A percentile compares a stretch with the other conserved stretches of the same genome.
phyloP scores from a whole-genome alignment of 306 rosid genomes.

The Begonia loranthoides region DNA sequence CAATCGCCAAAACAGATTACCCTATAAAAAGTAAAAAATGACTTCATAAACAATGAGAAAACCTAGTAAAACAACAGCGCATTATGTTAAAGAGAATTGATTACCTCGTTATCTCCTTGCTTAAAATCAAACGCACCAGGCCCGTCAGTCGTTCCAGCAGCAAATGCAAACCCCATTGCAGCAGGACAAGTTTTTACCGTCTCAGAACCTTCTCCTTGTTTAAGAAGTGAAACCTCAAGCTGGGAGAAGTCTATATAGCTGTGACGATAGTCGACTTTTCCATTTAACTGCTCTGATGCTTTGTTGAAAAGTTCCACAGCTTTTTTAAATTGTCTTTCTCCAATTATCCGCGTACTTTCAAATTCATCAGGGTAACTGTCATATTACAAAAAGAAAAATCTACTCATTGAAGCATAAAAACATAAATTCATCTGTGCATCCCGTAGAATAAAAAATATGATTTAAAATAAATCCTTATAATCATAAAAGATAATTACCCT shows the following conservation, averaged over 20 bases:
- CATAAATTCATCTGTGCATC: neutral
- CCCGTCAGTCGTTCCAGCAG: slow-evolving; percentile 95
- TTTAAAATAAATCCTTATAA: neutral
- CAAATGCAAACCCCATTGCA: slow-evolving; percentile 96
- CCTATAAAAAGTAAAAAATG: slow-evolving; percentile 30
- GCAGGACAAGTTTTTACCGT: slow-evolving; percentile 82
- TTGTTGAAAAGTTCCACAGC: slow-evolving; percentile 63
- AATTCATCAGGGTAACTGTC: slow-evolving; percentile 87
- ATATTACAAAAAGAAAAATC: neutral
- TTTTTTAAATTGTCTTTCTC: slow-evolving; percentile 66
- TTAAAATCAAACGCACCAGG: slow-evolving; percentile 92
- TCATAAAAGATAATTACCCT: slow-evolving; percentile 40
- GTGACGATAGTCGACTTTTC: slow-evolving; percentile 67
- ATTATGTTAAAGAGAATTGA: neutral
- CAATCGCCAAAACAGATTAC: slow-evolving; percentile 74
- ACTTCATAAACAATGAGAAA: too few relatives aligned
- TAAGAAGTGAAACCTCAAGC: slow-evolving; percentile 44
- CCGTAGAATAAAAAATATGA: neutral
- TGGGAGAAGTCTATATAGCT: slow-evolving; percentile 65
- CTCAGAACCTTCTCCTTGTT: slow-evolving; percentile 35
- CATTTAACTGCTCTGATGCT: slow-evolving; percentile 52
- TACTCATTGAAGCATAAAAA: neutral
- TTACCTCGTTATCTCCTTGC: slow-evolving; percentile 85
- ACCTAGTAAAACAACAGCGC: too few relatives aligned
- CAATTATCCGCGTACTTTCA: slow-evolving; percentile 88